Conservation (phyloP, 2,329 filamentous ascomycete species). For the Cladosporium sp. region DNA sequence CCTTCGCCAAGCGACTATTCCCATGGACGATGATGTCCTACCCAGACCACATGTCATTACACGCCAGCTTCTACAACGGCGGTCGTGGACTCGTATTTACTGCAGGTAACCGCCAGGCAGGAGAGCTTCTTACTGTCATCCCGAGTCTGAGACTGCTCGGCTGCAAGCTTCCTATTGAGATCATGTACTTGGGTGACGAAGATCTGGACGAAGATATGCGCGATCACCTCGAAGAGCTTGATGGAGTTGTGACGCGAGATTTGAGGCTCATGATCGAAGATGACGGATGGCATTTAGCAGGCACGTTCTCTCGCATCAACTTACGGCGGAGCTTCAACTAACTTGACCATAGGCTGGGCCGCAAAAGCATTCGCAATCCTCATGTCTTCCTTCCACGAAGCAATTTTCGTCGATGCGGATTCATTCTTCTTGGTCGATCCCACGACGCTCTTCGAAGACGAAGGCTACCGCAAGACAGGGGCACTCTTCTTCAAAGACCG, state of each 20-base stretch:
- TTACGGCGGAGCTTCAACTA: background rate
- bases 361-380: conserved; percentile 51
- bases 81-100: conserved; percentile 49
- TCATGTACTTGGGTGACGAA: conserved; percentile 46
- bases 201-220: conserved; percentile 48
- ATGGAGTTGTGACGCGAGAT: conserved; percentile 48
- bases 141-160: conserved; percentile 40
- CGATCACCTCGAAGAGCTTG: conserved; percentile 43
- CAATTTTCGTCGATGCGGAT: conserved; percentile 51
- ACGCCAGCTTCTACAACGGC: conserved; percentile 44
- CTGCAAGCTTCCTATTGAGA: conserved; percentile 42
- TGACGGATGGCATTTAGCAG: conserved; percentile 44
- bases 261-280: conserved; percentile 48
- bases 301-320: background rate
- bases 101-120: conserved; percentile 46
- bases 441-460: conserved; percentile 44
- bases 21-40: conserved; percentile 46
- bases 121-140: conserved; percentile 47
- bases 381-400: conserved; percentile 49
- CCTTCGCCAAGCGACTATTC: conserved; percentile 42
- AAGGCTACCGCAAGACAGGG: conserved; percentile 44
- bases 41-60: conserved; percentile 47
- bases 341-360: conserved; percentile 41
- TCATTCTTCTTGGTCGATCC: conserved; percentile 47
- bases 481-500: conserved; percentile 51